Percentiles rank a stretch among this genome's conserved stretches.
These are phyloP conservation scores for Colletotrichum echinochloae DNA, from an alignment of 2,329 filamentous ascomycete species.

Conservation along the genomic window DNA sequence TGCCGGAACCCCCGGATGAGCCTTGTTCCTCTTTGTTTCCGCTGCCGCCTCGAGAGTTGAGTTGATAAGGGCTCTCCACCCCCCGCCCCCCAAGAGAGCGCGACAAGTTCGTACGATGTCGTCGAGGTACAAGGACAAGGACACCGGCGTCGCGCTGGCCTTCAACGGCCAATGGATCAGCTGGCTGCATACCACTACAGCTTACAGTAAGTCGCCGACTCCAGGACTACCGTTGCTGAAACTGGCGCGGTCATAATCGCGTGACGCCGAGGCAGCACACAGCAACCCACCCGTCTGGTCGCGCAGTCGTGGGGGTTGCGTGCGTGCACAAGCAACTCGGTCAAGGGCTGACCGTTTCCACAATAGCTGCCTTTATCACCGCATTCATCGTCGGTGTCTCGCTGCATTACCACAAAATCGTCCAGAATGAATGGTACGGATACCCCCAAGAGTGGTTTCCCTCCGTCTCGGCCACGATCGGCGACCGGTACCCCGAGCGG, in stretches of 20 bases:
- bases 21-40: constrained; percentile 33
- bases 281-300: constrained; percentile 19
- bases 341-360: constrained; percentile 11
- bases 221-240: constrained; percentile 10
- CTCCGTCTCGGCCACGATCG: constrained; percentile 95
- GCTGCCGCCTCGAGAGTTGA: constrained; percentile 19
- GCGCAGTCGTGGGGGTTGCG: constrained; percentile 37
- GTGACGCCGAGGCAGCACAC: constrained; percentile 1
- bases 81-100: not conserved
- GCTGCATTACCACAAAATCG: constrained; percentile 96
- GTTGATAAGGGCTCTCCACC: not conserved
- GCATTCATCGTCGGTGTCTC: constrained; percentile 83
- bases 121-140: constrained; percentile 73
- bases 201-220: constrained; percentile 75
- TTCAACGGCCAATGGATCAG: constrained; percentile 93
- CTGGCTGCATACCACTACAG: constrained; percentile 85
- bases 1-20: constrained; percentile 50
- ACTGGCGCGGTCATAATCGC: not conserved
- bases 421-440: constrained; percentile 95
- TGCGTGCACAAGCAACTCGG: not conserved
- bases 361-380: constrained; percentile 83
- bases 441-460: constrained; percentile 98
- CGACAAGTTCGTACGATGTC: constrained; percentile 51
- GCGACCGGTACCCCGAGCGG: constrained; percentile 95
- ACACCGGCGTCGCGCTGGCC: constrained; percentile 67